Base-by-base conservation (phyloP, 371 early-diverging fungal genomes). In the Thermomucor indicae-seudaticae region DNA sequence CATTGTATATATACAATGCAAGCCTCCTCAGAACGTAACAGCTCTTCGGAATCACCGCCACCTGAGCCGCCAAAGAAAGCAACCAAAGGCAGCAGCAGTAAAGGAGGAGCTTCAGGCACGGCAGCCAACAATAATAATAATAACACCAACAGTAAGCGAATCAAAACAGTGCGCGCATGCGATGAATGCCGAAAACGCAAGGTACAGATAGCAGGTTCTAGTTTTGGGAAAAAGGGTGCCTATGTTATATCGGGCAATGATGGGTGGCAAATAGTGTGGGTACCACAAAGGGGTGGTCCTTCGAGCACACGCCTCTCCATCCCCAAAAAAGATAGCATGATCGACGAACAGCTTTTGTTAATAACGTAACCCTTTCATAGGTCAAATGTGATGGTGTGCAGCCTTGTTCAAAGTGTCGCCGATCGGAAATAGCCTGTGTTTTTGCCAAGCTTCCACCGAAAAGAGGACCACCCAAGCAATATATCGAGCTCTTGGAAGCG, bases 151-250 rank as follows among this genome's bases (percentile, higher is more conserved):
- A 66, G 46, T 41, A 70, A 68, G 42, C 59, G 76, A 31, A 60
- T 57, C n/a, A 76, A 76, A 44, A 70, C 62, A 8, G 63, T 55
- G 30, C 53, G 70, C 35, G 76, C 76, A 6, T 76, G 76, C 43
- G 73, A 72, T 45, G 73, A 72, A 47, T 76, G 76, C 53, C 49
- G 76, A 57, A 76, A 72, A 50, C 64, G 76, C 55, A 76, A 76
- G 68, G 76, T 75, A 67, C 44, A 25, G 16, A 32, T 47, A n/a
- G n/a, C n/a, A n/a, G n/a, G n/a, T n/a, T n/a, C n/a, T n/a, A n/a
- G n/a, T n/a, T n/a, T n/a, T n/a, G n/a, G n/a, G n/a, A n/a, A n/a
- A n/a, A n/a, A 32, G 14, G 32, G 32, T 32, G 32, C 7, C 14
- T n/a, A n/a, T n/a, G n/a, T n/a, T n/a, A n/a, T n/a, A n/a, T n/a